These are phyloP conservation scores for Cladosporium sp. DNA, from an alignment of 2,329 filamentous ascomycete species.

Conservation along the genomic window DNA sequence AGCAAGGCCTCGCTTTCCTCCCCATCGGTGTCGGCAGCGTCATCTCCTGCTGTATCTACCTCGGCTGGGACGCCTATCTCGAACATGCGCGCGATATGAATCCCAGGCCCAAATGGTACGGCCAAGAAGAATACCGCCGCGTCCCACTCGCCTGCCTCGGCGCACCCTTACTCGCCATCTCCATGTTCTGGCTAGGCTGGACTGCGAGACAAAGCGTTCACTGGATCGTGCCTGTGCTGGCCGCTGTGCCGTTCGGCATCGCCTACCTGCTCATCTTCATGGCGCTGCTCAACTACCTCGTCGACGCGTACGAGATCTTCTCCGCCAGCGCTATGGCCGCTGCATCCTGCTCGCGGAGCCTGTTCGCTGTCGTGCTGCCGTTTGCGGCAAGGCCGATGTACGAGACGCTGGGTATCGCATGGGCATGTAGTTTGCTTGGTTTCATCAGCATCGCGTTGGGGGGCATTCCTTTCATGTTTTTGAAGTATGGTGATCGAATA, in stretches of 20 bases:
- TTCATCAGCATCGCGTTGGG: conserved; percentile 46
- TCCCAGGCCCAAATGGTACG: conserved; percentile 49
- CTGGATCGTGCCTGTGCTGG: conserved; percentile 39
- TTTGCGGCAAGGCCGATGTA: conserved; percentile 55
- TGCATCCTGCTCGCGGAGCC: conserved; percentile 71
- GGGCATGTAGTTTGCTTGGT: conserved; percentile 51
- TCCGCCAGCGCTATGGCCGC: conserved; percentile 75
- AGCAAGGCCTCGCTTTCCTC: conserved; percentile 62
- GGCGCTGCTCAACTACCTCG: conserved; percentile 55
- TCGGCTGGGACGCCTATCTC: conserved; percentile 58
- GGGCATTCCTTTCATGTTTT: conserved; percentile 54
- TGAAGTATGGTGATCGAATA: conserved; percentile 49
- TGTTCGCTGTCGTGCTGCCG: conserved; percentile 61
- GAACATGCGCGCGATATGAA: conserved; percentile 42
- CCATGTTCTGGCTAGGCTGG: conserved; percentile 41
- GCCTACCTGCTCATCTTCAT: conserved; percentile 46
- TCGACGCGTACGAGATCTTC: conserved; percentile 64
- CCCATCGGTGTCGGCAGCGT: conserved; percentile 60
- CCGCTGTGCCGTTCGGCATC: conserved; percentile 39
- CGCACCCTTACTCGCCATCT: conserved; percentile 43
- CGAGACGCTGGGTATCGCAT: conserved; percentile 59
- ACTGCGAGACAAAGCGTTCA: conserved; percentile 32
- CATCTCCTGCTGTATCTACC: conserved; percentile 55
- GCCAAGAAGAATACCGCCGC: conserved; percentile 59
- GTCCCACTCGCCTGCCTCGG: conserved; percentile 66